phyloP scores from a whole-genome alignment of 1,139 yeast genomes.

The Lodderomyces margitis region DNA sequence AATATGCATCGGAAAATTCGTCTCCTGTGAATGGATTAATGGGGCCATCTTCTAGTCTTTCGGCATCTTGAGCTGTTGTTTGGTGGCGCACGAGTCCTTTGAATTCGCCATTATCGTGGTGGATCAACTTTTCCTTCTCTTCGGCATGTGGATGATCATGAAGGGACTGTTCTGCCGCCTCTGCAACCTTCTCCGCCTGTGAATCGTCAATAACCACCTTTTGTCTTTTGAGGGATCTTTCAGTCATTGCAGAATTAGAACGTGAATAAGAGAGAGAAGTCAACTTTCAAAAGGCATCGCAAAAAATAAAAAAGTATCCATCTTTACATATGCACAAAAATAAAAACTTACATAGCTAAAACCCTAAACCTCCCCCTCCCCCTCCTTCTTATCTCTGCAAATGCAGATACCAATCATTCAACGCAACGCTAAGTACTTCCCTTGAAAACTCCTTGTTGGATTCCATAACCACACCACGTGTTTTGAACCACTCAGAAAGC shows the following conservation, averaged over 20 bases:
- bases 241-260: slow-evolving; percentile 12
- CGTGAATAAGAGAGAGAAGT: background rate
- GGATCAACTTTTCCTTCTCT: slow-evolving; percentile 16
- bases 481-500: slow-evolving; percentile 6
- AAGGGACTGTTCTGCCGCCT: slow-evolving; percentile 47
- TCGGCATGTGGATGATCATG: slow-evolving; percentile 34
- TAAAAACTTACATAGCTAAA: background rate
- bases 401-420: slow-evolving; percentile 12
- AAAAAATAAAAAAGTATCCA: background rate
- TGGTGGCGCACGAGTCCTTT: slow-evolving; percentile 54
- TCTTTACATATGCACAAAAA: background rate
- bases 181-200: slow-evolving; percentile 23
- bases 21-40: slow-evolving; percentile 79
- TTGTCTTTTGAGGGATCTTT: slow-evolving; percentile 21
- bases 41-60: slow-evolving; percentile 58
- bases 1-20: slow-evolving; percentile 60
- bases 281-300: background rate
- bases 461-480: slow-evolving; percentile 7
- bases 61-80: slow-evolving; percentile 75
- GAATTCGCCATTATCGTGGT: slow-evolving; percentile 58
- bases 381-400: slow-evolving; percentile 7
- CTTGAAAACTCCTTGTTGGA: slow-evolving; percentile 7
- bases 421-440: slow-evolving; percentile 9
- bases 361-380: background rate
- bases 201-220: slow-evolving; percentile 14